Evolutionary conservation across 2,329 filamentous ascomycete species (phyloP), one percentile per base, ranked within the genome.

Genomic region (Scortechinia acanthostroma): DNA sequence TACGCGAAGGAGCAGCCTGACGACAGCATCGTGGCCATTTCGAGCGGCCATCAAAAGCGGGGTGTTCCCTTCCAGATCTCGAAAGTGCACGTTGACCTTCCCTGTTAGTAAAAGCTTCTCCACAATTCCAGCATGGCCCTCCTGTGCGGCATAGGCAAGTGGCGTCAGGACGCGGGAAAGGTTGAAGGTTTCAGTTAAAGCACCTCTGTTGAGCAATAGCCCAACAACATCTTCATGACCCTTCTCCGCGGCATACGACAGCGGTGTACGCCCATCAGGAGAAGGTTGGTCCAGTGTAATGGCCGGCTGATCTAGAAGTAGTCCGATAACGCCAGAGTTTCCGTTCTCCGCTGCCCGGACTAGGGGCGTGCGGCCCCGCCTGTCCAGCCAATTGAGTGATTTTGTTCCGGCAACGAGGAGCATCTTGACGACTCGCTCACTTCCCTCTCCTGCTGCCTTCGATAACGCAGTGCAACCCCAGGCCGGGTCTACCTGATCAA

Each of bases 121-220:
- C 10, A 30, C 25, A 30, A 30, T 30, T 10, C 10, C 25, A 10
- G n/a, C 10, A 30, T 30, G 25, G 10, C 25, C 25, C 25, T 30
- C n/a, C n/a, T 30, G 10, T 10, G 25, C 25, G 10, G 25, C 25
- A n/a, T 30, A 30, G 10, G 25, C 10, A 10, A 30, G 25, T n/a
- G 25, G 25, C n/a, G 25, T 30, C 25, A n/a, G 25, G 25, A 10
- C 25, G n/a, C 25, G 10, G 25, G 10, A 30, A 30, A 10, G 10
- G 25, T 30, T 10, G n/a, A 10, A 30, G 25, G 25, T 10, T 30
- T 30, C 25, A 10, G 25, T 30, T 10, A 10, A 30, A n/a, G 25
- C 16, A 15, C 13, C 45, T 16, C 40, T 35, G 6, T 50, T 43
- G 15, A 51, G 42, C 3, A 52, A 45, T 16, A 44, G 20, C 19